These are phyloP conservation scores for Saccharomycopsis fodiens DNA, from an alignment of 805 yeast species.

Conservation along the genomic window DNA sequence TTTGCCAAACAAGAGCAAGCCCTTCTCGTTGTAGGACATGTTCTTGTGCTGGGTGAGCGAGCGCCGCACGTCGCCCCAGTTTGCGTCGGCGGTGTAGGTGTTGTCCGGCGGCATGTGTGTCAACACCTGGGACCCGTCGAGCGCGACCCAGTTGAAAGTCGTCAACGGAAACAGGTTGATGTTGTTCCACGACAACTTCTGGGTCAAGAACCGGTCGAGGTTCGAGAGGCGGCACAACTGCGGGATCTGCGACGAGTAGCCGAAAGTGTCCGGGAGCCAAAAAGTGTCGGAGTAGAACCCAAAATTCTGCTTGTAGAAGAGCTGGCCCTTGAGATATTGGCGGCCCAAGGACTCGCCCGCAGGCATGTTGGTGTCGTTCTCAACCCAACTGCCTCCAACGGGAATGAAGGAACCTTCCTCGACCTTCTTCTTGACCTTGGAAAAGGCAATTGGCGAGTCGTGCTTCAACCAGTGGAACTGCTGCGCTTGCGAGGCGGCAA, in stretches of 20 bases:
- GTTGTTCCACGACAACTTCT: conserved; percentile 93
- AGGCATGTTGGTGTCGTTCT: conserved; percentile 94
- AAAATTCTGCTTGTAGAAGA: conserved; percentile 73
- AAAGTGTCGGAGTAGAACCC: conserved; percentile 68
- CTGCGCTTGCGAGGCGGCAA: conserved; percentile 94
- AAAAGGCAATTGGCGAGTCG: conserved; percentile 78
- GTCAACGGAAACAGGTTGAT: conserved; percentile 84
- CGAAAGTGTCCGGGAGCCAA: conserved; percentile 98
- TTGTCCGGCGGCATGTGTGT: conserved; percentile 98
- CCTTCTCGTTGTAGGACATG: conserved; percentile 69
- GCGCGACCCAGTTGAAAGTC: conserved; percentile 91
- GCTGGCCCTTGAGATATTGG: conserved; percentile 86
- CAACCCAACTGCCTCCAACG: conserved; percentile 98
- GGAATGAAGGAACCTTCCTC: conserved; percentile 74
- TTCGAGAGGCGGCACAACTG: conserved; percentile 87
- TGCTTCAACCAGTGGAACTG: conserved; percentile 87
- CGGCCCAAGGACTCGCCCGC: conserved; percentile 84
- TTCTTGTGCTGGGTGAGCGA: conserved; percentile 79
- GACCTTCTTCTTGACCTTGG: conserved; percentile 49
- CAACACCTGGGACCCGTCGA: conserved; percentile 88
- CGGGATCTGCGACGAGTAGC: conserved; percentile 92
- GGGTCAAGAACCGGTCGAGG: conserved; percentile 79
- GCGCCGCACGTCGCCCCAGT: conserved; percentile 86
- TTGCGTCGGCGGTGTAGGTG: conserved; percentile 89
- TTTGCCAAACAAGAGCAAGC: conserved; percentile 77